Evolutionary conservation across 495 filamentous ascomycete species (phyloP).

Genomic region (Daldinia grandis): DNA sequence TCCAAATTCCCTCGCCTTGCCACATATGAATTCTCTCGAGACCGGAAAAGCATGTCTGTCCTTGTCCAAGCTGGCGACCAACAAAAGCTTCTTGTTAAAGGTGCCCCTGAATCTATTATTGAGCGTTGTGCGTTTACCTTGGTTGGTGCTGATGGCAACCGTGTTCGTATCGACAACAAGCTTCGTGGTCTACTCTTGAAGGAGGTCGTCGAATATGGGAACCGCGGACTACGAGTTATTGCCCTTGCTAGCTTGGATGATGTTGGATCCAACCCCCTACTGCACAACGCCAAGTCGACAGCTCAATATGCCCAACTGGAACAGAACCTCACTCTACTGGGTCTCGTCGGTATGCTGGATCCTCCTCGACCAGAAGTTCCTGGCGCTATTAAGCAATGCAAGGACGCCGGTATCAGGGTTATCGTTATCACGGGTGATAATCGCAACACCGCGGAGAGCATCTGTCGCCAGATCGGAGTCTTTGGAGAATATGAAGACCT

Average conservation of each 20-base stretch:
- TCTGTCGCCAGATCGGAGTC: constrained; percentile 96
- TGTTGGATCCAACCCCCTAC: constrained; percentile 71
- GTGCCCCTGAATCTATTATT: constrained; percentile 91
- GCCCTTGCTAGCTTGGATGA: constrained; percentile 85
- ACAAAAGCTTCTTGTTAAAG: constrained; percentile 92
- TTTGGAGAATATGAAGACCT: constrained; percentile 86
- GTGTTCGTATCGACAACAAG: constrained; percentile 71
- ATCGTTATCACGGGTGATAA: constrained; percentile 99
- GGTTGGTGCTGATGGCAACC: constrained; percentile 76
- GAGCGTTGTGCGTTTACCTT: constrained; percentile 87
- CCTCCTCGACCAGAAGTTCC: constrained; percentile 95
- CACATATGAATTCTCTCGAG: constrained; percentile 96
- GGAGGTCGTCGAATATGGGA: constrained; percentile 89
- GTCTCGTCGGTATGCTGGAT: constrained; percentile 96
- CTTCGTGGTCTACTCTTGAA: constrained; percentile 72
- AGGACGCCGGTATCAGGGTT: constrained; percentile 91
- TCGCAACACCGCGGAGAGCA: constrained; percentile 95
- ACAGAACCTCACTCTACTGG: constrained; percentile 91
- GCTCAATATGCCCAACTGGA: constrained; percentile 86
- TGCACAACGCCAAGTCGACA: constrained; percentile 79
- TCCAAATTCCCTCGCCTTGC: constrained; percentile 74
- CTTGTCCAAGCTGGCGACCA: constrained; percentile 73
- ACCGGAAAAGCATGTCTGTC: constrained; percentile 99
- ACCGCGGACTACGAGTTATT: constrained; percentile 92
- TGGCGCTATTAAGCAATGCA: constrained; percentile 85